Evolutionary conservation across 176 grass and related monocot species (phyloP), one percentile per base, ranked within the genome.

Genomic region (Tillandsia leiboldiana): DNA sequence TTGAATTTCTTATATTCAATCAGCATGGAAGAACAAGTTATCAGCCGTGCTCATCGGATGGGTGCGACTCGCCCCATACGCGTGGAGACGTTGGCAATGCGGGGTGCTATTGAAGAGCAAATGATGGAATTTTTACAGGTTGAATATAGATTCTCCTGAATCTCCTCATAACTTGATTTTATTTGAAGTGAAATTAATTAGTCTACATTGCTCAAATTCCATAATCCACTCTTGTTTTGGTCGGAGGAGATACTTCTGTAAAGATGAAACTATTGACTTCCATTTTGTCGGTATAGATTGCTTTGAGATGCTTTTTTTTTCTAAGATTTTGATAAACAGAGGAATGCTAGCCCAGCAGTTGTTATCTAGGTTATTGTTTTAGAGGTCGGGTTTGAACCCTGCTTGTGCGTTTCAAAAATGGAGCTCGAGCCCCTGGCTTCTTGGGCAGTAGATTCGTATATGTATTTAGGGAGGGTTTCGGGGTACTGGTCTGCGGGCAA

Each of bases 21-120:
- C 69, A 97, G 93, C 76, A 87, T 92, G 89, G 93, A 92, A 74
- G 93, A 97, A 70, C 93, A 97, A 75, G 93, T 97, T 20, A 85
- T 97, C 74, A 97, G 93, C 75, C 78, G 93, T 28, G 93, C 89
- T 26, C 93, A 97, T 82, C 75, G 93, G 63, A 92, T 92, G 93
- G 93, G 93, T 28, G 93, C 93, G 26, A 92, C 81, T 56, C 93
- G 87, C 74, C 89, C 89, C 10, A 92, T 97, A 73, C 73, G 87
- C 74, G 93, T 97, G 0, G 89, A 97, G 80, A 97, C 89, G 9
- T 72, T 97, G 74, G 84, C 86, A 50, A 97, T 97, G 93, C 77
- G 74, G 70, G 93, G 93, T 50, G 92, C 93, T 28, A 89, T 97
- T 73, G 93, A 97, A 74, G 93, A 97, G 68, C 93, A 97, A 85